These are phyloP conservation scores for Debaryomyces castellii DNA, from an alignment of 805 yeast species.

Conservation along the genomic window DNA sequence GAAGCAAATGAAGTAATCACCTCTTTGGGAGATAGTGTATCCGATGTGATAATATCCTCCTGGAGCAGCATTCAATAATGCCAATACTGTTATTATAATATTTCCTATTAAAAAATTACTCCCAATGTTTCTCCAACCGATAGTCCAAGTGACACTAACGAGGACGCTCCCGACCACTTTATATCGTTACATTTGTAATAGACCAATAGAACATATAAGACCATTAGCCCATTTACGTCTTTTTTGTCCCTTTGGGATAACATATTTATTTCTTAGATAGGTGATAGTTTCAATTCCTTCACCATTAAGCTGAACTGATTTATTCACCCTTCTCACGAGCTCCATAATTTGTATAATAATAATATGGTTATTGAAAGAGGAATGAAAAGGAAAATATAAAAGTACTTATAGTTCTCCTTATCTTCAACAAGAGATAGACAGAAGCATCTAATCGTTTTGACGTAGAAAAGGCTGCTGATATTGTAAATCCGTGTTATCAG, in stretches of 20 bases:
- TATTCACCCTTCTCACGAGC: no score
- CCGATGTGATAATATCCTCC: conserved; percentile 54
- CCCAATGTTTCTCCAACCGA: conserved; percentile 47
- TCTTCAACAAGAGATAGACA: no score
- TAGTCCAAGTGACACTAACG: conserved; percentile 45
- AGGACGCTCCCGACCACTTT: conserved; percentile 44
- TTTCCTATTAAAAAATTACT: conserved; percentile 45
- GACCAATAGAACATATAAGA: conserved; percentile 46
- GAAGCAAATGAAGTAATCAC: conserved; percentile 38
- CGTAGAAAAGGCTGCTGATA: no score
- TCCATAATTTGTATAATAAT: no score
- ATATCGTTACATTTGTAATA: conserved; percentile 41
- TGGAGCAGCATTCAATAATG: conserved; percentile 47
- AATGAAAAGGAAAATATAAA: no score
- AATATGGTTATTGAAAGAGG: no score
- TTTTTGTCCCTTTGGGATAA: conserved; percentile 43
- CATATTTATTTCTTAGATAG: conserved; percentile 34
- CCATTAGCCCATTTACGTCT: conserved; percentile 47
- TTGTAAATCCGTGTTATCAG: not conserved
- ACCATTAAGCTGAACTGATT: not conserved
- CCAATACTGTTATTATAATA: conserved; percentile 40
- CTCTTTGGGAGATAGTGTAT: conserved; percentile 44
- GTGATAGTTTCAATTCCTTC: conserved; percentile 11
- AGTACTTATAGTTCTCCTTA: no score
- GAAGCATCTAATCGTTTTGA: no score